phyloP scores from a whole-genome alignment of 2,329 filamentous ascomycete species.

The Pseudophaeomoniella oleicola region DNA sequence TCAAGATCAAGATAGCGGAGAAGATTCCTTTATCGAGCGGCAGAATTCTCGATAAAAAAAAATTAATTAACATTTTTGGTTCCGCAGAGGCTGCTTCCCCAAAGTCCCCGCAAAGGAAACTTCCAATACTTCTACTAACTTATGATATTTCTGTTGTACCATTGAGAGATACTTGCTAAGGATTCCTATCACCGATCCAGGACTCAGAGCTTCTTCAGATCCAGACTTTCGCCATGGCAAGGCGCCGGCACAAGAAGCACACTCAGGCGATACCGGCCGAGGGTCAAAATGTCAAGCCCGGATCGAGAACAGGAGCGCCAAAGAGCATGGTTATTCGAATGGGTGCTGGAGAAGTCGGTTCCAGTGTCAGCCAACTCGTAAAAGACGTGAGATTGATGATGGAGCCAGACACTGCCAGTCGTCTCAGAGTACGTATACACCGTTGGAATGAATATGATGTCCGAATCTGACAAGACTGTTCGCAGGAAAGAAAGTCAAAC shows the following conservation, averaged over 20 bases:
- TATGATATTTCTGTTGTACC: too few relatives aligned
- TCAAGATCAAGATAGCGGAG: too few relatives aligned
- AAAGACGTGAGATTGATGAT: slow-evolving; percentile 85
- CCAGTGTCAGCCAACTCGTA: slow-evolving; percentile 80
- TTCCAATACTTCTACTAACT: too few relatives aligned
- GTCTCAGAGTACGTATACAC: slow-evolving; percentile 47
- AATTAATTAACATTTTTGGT: too few relatives aligned
- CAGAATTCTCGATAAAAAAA: too few relatives aligned
- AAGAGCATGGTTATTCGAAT: slow-evolving; percentile 99
- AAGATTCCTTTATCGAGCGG: too few relatives aligned
- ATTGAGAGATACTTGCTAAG: too few relatives aligned
- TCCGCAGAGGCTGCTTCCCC: too few relatives aligned
- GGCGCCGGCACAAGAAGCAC: slow-evolving; percentile 71
- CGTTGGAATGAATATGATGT: background rate
- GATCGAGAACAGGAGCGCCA: slow-evolving; percentile 54
- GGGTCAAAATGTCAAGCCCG: slow-evolving; percentile 33
- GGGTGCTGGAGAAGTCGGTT: slow-evolving; percentile 82
- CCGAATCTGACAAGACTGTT: slow-evolving; percentile 1
- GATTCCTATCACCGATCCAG: too few relatives aligned
- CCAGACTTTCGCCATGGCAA: slow-evolving; percentile 48
- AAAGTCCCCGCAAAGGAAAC: too few relatives aligned
- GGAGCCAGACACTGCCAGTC: slow-evolving; percentile 84
- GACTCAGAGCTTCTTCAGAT: too few relatives aligned
- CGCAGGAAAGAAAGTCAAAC: slow-evolving; percentile 73
- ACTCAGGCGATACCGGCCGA: slow-evolving; percentile 58